Evolutionary conservation across 1,139 yeast genomes (phyloP), one percentile per base, ranked within the genome.

Genomic region (Yamadazyma friedrichii): DNA sequence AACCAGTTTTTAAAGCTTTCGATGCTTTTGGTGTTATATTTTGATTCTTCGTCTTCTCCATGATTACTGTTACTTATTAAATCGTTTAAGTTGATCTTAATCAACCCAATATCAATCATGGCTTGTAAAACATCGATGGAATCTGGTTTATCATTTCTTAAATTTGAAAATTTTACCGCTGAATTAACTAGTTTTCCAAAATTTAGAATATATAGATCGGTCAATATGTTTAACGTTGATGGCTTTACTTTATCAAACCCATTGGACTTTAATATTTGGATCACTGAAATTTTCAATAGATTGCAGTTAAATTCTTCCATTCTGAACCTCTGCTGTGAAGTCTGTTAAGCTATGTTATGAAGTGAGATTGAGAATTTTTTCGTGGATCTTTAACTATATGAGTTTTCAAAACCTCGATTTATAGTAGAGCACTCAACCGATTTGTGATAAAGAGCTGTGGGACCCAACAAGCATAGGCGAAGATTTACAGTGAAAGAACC

Each of bases 211-310:
- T 81, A 74, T 6, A 86, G 49, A 49, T 84, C 93, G 0, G 89
- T 79, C 25, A 84, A 49, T 3, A 78, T 69, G 54, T 84, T 84
- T 10, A 86, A 64, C 8, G 82, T 73, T 6, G 76, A 65, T 1
- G 88, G 84, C 35, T 79, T 67, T 47, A 88, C 78, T 49, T 81
- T 71, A 51, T 86, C 95, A 50, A 86, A 82, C 1, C 95, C 95
- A 15, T 79, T 72, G 0, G 88, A 76, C 44, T 86, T 76, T 38
- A 87, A 67, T 13, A 85, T 65, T 63, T 78, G 95, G 22, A 84
- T 76, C 43, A 84, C 72, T 0, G 89, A 76, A 41, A 85, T 69
- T 41, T 89, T 70, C 36, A 83, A 67, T 34, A 84, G 60, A 16
- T 84, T 69, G 53, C 76, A 82, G 55, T 78, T 75, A 59, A 84